Conservation (phyloP, 768 basidiomycete genomes). For the Hypsizygus marmoreus region DNA sequence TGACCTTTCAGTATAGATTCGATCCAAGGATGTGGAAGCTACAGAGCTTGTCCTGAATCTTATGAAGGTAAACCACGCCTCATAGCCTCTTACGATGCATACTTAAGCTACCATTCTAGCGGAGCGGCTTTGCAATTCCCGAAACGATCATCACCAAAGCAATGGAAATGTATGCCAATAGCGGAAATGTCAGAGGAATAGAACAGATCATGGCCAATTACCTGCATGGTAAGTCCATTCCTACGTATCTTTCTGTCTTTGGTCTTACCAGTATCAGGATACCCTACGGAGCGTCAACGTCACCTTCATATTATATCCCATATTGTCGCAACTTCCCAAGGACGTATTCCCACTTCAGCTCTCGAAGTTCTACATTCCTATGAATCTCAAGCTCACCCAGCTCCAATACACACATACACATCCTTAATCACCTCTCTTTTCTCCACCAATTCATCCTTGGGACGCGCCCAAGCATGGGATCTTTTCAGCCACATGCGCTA, state of each 20-base stretch:
- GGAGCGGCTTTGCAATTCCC: conserved; percentile 41
- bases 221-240: conserved; percentile 39
- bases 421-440: conserved; percentile 63
- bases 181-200: conserved; percentile 44
- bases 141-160: conserved; percentile 47
- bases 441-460: conserved; percentile 47
- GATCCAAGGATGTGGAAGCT: conserved; percentile 44
- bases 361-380: conserved; percentile 70
- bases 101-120: conserved; percentile 29
- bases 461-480: conserved; percentile 87
- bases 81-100: not conserved
- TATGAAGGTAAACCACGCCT: conserved; percentile 45
- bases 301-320: conserved; percentile 76
- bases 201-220: conserved; percentile 48
- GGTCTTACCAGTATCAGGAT: conserved; percentile 21
- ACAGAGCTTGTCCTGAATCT: conserved; percentile 54
- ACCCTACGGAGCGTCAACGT: conserved; percentile 57
- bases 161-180: conserved; percentile 49
- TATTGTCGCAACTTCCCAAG: conserved; percentile 47
- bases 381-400: conserved; percentile 61
- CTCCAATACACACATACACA: conserved; percentile 77
- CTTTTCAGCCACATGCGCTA: conserved; percentile 96
- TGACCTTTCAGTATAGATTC: conserved; percentile 38
- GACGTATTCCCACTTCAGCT: conserved; percentile 60
- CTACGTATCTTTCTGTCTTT: not conserved